A percentile compares a stretch with the other conserved stretches of the same genome.
phyloP scores from a whole-genome alignment of 2,329 filamentous ascomycete genomes.

The Arthrinium phaeospermum region DNA sequence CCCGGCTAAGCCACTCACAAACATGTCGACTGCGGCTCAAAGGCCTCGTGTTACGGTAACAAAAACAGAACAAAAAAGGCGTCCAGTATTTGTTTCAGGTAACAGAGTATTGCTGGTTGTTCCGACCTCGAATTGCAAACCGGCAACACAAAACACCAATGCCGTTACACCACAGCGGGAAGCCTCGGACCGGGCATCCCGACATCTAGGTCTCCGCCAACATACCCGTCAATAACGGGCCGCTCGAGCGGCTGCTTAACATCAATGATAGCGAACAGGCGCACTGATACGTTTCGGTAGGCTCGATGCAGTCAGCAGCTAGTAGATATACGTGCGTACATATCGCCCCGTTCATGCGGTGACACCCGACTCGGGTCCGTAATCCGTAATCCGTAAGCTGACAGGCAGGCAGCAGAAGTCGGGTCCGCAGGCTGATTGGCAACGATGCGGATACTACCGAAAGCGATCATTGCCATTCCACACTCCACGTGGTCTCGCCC shows the following conservation, averaged over 20 bases:
- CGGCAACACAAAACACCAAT: neutral
- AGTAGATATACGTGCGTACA: neutral
- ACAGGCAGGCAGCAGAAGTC: neutral
- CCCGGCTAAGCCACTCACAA: neutral
- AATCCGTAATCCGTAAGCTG: neutral
- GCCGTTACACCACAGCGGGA: neutral
- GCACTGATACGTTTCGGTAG: neutral
- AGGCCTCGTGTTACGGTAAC: neutral
- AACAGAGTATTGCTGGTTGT: neutral
- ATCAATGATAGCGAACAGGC: neutral
- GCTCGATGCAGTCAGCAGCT: neutral
- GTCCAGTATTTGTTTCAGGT: neutral
- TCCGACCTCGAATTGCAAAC: neutral
- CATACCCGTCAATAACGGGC: neutral
- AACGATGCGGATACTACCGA: neutral
- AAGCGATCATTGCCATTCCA: slow-evolving; percentile 47
- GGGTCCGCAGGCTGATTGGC: neutral
- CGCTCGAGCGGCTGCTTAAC: neutral
- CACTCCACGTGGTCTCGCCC: slow-evolving; percentile 64
- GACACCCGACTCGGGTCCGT: neutral
- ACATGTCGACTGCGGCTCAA: neutral
- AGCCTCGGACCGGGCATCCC: neutral
- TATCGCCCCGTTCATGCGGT: neutral
- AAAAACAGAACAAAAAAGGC: neutral
- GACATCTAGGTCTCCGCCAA: neutral